Evolutionary conservation across 805 yeast species (phyloP).

Genomic region (Candida hungchunana): DNA sequence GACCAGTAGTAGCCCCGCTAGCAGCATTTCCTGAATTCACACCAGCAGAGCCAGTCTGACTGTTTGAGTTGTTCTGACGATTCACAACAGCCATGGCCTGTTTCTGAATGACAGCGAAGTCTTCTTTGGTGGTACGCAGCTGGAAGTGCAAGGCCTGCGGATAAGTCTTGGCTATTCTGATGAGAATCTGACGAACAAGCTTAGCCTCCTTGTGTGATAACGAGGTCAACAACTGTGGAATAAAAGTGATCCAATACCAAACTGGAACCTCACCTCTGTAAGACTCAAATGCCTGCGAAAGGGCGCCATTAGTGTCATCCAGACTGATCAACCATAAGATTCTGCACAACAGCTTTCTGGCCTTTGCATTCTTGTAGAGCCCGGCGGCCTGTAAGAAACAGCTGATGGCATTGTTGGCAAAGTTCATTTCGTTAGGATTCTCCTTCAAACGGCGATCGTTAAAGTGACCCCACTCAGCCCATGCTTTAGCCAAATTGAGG

Average conservation of each 20-base stretch:
- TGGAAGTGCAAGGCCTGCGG: slow-evolving; percentile 98
- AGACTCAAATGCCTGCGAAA: slow-evolving; percentile 83
- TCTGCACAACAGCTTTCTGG: slow-evolving; percentile 82
- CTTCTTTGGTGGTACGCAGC: slow-evolving; percentile 91
- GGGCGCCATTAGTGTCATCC: slow-evolving; percentile 78
- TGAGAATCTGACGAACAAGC: slow-evolving; percentile 80
- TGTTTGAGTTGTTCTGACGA: slow-evolving; percentile 19
- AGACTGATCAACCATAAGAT: slow-evolving; percentile 90
- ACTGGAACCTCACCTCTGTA: slow-evolving; percentile 96
- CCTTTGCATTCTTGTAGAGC: slow-evolving; percentile 85
- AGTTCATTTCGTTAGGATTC: slow-evolving; percentile 71
- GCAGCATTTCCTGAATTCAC: slow-evolving; percentile 2
- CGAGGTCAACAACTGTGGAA: slow-evolving; percentile 89
- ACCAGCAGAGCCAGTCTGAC: not conserved
- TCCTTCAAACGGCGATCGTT: slow-evolving; percentile 86
- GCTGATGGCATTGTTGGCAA: slow-evolving; percentile 90
- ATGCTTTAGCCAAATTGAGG: slow-evolving; percentile 89
- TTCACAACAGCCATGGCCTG: slow-evolving; percentile 56
- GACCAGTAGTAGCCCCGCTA: slow-evolving; percentile 3
- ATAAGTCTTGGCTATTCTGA: slow-evolving; percentile 90
- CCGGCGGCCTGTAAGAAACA: slow-evolving; percentile 98
- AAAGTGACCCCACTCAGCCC: slow-evolving; percentile 99
- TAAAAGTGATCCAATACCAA: slow-evolving; percentile 98
- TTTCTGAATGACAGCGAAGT: slow-evolving; percentile 79
- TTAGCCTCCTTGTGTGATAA: slow-evolving; percentile 89